phyloP scores from a whole-genome alignment of 2,329 filamentous ascomycete genomes.

The Emmonsiellopsis sp. region DNA sequence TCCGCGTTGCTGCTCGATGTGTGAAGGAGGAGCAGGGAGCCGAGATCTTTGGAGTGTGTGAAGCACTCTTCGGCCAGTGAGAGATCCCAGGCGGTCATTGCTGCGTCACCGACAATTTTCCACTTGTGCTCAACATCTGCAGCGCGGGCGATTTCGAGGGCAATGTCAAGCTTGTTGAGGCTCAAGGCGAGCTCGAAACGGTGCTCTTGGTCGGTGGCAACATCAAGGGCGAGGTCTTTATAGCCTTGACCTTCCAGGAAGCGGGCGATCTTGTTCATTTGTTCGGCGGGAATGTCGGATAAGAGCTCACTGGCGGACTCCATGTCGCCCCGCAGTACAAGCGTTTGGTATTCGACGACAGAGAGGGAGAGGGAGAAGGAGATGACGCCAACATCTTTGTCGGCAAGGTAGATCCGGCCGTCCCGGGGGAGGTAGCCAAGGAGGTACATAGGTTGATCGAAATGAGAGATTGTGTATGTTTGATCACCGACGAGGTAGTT shows the following conservation, averaged over 20 bases:
- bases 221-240: slow-evolving; percentile 89
- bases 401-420: slow-evolving; percentile 86
- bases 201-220: slow-evolving; percentile 90
- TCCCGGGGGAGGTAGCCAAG: slow-evolving; percentile 93
- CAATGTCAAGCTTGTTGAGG: slow-evolving; percentile 75
- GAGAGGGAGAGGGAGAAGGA: slow-evolving; percentile 86
- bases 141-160: slow-evolving; percentile 71
- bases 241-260: slow-evolving; percentile 96
- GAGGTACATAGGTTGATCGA: slow-evolving; percentile 90
- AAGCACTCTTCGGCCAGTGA: slow-evolving; percentile 88
- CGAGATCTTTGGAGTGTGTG: slow-evolving; percentile 78
- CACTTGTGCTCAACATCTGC: slow-evolving; percentile 93
- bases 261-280: slow-evolving; percentile 95
- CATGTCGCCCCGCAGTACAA: slow-evolving; percentile 88
- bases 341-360: slow-evolving; percentile 92
- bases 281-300: slow-evolving; percentile 73
- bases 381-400: slow-evolving; percentile 89
- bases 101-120: slow-evolving; percentile 93
- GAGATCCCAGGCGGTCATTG: slow-evolving; percentile 78
- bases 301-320: slow-evolving; percentile 83
- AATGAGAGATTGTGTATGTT: slow-evolving; percentile 94
- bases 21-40: slow-evolving; percentile 79
- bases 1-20: slow-evolving; percentile 72
- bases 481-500: slow-evolving; percentile 98
- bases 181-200: slow-evolving; percentile 87